Evolutionary conservation across 495 filamentous ascomycete genomes (phyloP), one percentile per base, ranked within the genome.

Genomic region (Aspergillus campestris): DNA sequence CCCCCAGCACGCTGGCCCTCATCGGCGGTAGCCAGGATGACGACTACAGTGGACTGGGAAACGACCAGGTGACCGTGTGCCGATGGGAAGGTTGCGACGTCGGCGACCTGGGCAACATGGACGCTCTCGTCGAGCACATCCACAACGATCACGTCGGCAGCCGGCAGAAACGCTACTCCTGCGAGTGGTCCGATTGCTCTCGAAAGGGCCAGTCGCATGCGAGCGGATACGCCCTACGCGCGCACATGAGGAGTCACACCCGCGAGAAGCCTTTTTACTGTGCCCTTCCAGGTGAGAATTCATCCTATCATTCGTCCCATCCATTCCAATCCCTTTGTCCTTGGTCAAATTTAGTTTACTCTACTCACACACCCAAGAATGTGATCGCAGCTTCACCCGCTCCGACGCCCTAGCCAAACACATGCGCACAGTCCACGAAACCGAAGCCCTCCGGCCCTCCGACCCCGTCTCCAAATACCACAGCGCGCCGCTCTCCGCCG

Each of bases 211-310:
- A 87, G 66, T 79, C 86, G 11, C 92, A 98, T 67, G 90, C 91
- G 5, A 94, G 87, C 55, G 94, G 86, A 8, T 98, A 98, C 67
- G 92, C 92, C 10, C 69, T 98, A 49, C 85, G 89, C 58, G 92
- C 94, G 18, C 92, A 98, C 65, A 96, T 97, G 89, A 68, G 92
- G 60, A 95, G 88, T 58, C 92, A 98, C 67, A 98, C 92, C 1
- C 80, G 89, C 61, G 94, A 98, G 70, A 98, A 98, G 65, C 92
- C 92, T 0, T 98, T 97, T 56, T 97, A 94, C 64, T 98, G 92
- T 64, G 83, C 84, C 10, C 65, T 98, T 15, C 92, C 92, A 34
- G 92, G 92, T 95, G 77, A 46, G 70, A 50, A 14, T 34, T 31
- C 2, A 24, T 29, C 12, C 33, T 37, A 15, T 32, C 28, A 13